These are phyloP conservation scores for Fusarium bulbicola DNA, from an alignment of 2,329 filamentous ascomycete genomes.

Conservation along the genomic window DNA sequence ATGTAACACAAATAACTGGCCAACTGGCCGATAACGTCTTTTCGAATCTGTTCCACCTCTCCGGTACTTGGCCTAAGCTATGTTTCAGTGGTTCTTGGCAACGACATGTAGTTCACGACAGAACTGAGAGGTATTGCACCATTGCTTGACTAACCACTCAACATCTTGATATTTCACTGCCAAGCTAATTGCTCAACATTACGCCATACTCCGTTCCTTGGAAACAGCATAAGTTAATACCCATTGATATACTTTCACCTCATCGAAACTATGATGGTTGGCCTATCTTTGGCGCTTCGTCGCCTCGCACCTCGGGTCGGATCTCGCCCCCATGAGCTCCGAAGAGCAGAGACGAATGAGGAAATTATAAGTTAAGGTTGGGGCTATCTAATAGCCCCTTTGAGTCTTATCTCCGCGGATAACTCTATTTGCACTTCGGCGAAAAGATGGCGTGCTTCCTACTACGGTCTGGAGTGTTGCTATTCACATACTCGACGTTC, in stretches of 20 bases:
- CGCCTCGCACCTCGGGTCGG: neutral
- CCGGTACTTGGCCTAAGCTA: neutral
- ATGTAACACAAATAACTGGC: no score
- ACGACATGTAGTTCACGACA: neutral
- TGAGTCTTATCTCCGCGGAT: neutral
- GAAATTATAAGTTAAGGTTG: rapidly evolving
- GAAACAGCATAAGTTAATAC: no score
- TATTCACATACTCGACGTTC: neutral
- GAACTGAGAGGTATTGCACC: neutral
- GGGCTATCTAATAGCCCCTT: rapidly evolving
- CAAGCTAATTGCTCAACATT: neutral
- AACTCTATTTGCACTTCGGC: neutral
- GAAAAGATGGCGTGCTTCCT: neutral
- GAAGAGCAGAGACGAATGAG: neutral
- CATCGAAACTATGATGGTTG: neutral
- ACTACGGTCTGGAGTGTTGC: neutral
- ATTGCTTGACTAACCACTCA: neutral
- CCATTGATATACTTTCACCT: no score
- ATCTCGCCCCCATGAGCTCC: neutral
- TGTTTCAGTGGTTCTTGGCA: neutral
- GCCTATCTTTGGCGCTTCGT: neutral
- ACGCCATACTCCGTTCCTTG: no score
- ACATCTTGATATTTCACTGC: neutral
- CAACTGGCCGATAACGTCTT: no score
- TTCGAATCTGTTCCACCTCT: rapidly evolving